Evolutionary conservation across 2,329 filamentous ascomycete genomes (phyloP).

Genomic region (Claviceps pusilla): DNA sequence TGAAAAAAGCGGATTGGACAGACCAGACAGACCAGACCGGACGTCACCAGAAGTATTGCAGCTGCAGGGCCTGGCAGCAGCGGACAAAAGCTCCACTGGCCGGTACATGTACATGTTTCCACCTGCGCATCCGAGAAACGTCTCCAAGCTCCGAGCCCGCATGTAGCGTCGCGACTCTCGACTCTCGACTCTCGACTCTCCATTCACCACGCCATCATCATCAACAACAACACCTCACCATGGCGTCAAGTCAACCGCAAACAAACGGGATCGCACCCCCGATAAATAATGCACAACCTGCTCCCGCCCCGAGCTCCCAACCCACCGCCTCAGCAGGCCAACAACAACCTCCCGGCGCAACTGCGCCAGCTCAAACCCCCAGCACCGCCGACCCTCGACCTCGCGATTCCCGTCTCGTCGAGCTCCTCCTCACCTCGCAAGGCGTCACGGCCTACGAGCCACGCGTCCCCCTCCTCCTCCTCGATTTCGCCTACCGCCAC

Average conservation of each 20-base stretch:
- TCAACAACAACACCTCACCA: slow-evolving; percentile 7
- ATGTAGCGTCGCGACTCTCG: too few species aligned
- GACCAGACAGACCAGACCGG: too few species aligned
- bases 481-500: slow-evolving; percentile 79
- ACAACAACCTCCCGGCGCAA: slow-evolving; percentile 7
- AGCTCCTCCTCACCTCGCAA: slow-evolving; percentile 64
- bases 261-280: slow-evolving; percentile 37
- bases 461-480: slow-evolving; percentile 65
- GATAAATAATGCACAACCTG: slow-evolving; percentile 17
- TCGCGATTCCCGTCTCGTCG: slow-evolving; percentile 64
- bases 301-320: slow-evolving; percentile 11
- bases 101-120: too few species aligned
- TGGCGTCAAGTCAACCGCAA: slow-evolving; percentile 29
- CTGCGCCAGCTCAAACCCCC: slow-evolving; percentile 15
- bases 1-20: too few species aligned
- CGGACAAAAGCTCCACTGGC: too few species aligned
- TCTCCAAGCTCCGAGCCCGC: neutral
- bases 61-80: too few species aligned
- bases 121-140: too few species aligned
- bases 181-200: neutral
- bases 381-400: slow-evolving; percentile 41
- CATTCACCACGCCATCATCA: neutral
- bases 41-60: too few species aligned
- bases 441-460: slow-evolving; percentile 69
- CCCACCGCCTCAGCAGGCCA: slow-evolving; percentile 12